Base-by-base conservation (phyloP, 495 filamentous ascomycete species). In the Clavariopsis aquatica region DNA sequence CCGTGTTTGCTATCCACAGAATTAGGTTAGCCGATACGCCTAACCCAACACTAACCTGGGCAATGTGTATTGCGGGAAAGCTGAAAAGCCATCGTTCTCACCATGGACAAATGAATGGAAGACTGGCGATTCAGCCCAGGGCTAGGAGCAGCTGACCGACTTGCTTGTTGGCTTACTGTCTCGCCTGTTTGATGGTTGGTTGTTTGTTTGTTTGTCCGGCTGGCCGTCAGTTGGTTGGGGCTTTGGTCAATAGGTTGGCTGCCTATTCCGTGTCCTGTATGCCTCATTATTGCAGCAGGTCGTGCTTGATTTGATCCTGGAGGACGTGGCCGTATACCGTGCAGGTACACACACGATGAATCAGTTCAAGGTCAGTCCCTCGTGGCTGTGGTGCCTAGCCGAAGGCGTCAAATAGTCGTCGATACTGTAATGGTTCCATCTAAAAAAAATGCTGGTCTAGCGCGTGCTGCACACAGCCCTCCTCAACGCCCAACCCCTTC, bases 111-210 rank as follows among this genome's bases (percentile, higher is more conserved):
- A 12, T 43, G 53, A 19, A 38, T 26, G 31, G 49, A 34, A n/a
- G 59, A 53, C 59, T 54, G 9, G 34, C 4, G 49, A 62, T 62
- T 62, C 59, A 62, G 59, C 59, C 59, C 59, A 53, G 34, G 27
- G 15, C 38, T 3, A n/a, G n/a, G 8, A 4, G 47, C 47, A 49
- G 47, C 47, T 34, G 26, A 24, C 43, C 46, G 43, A n/a, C 23
- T 31, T 58, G 38, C 38, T 23, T 58, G 22, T 28, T 46, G 10
- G 34, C 28, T 28, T 29, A 27, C 12, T 43, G 4, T 17, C 6
- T 43, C 38, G 38, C 38, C 9, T 17, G 38, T 15, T 17, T 10
- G 4, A 17, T 9, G 4, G 38, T 10, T 43, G 38, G 38, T 36
- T 36, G 31, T 8, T 34, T n/a, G 38, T 6, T 43, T 9, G 38